Conservation (phyloP, 306 rosid genomes). For the Cucurbita pepo region DNA sequence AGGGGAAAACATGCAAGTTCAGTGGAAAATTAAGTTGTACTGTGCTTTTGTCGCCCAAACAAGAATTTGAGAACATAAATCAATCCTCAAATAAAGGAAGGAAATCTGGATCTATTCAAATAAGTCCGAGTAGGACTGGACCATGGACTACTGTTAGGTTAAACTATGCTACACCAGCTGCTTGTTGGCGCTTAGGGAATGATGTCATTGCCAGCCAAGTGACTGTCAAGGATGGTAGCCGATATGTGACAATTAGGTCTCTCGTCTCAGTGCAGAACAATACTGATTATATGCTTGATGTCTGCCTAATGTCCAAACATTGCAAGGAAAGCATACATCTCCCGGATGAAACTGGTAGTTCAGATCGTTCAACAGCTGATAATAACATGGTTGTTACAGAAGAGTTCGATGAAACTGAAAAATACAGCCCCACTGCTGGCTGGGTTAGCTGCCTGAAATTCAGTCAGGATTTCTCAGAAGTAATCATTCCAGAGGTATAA, state of each 20-base stretch:
- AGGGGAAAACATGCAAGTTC: slow-evolving; percentile 18
- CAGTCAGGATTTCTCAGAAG: slow-evolving; percentile 25
- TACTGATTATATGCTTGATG: slow-evolving; percentile 54
- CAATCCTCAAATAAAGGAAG: slow-evolving; percentile 17
- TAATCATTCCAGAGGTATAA: slow-evolving; percentile 40
- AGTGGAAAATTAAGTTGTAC: slow-evolving; percentile 48
- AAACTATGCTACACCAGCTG: slow-evolving; percentile 88
- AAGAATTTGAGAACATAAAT: slow-evolving; percentile 30
- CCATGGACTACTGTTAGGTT: slow-evolving; percentile 98
- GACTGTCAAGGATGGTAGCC: slow-evolving; percentile 64
- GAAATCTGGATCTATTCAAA: slow-evolving; percentile 81
- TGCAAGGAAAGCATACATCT: slow-evolving; percentile 11
- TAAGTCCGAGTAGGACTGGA: slow-evolving; percentile 86
- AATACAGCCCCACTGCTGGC: slow-evolving; percentile 39
- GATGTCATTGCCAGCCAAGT: slow-evolving; percentile 95
- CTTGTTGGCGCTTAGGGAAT: slow-evolving; percentile 94
- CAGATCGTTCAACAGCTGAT: slow-evolving; percentile 24
- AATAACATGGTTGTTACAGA: slow-evolving; percentile 28
- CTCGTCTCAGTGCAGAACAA: slow-evolving; percentile 69
- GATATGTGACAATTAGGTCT: slow-evolving; percentile 78
- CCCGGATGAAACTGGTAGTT: slow-evolving; percentile 17
- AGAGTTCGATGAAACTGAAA: slow-evolving; percentile 62
- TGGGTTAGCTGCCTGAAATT: slow-evolving; percentile 42
- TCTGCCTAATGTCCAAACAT: slow-evolving; percentile 46
- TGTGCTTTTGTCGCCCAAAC: slow-evolving; percentile 36